Evolutionary conservation across 1,284 basidiomycete genomes (phyloP).

Genomic region (Mixia osmundae): DNA sequence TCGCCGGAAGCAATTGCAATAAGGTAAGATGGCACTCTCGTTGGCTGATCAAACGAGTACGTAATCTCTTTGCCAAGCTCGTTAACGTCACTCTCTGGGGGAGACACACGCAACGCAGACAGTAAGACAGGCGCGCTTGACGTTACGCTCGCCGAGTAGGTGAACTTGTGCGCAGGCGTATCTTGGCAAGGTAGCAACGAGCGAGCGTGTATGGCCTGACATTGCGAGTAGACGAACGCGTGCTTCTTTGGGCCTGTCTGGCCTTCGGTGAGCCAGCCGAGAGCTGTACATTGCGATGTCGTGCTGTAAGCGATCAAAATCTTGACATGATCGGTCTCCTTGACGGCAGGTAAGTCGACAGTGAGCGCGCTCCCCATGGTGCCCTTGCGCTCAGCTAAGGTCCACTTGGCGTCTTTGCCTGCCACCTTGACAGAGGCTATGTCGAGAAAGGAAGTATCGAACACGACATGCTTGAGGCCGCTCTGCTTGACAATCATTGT

Average conservation of each 20-base stretch:
- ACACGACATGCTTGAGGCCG: conserved; percentile 26
- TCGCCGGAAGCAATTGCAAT: conserved; percentile 70
- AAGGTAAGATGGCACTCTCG: conserved; percentile 56
- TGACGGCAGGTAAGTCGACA: conserved; percentile 28
- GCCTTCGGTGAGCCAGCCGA: conserved; percentile 53
- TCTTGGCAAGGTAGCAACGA: conserved; percentile 60
- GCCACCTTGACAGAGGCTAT: conserved; percentile 35
- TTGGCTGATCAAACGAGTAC: conserved; percentile 45
- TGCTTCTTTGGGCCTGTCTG: conserved; percentile 72
- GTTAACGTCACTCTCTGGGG: conserved; percentile 37
- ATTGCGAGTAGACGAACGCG: conserved; percentile 83
- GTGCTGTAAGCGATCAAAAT: conserved; percentile 48
- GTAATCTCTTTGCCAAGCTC: conserved; percentile 9
- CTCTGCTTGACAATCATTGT: conserved; percentile 35
- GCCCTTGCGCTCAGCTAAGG: conserved; percentile 31
- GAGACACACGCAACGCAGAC: conserved; percentile 54
- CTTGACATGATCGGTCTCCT: conserved; percentile 29
- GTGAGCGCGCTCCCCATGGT: conserved; percentile 48
- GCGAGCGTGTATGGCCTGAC: conserved; percentile 74
- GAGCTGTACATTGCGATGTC: conserved; percentile 48
- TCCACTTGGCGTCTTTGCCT: conserved; percentile 31
- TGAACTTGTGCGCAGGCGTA: conserved; percentile 26
- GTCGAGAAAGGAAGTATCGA: conserved; percentile 55
- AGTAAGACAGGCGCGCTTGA: conserved; percentile 60
- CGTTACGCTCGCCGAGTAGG: conserved; percentile 40